Conservation (phyloP, 108 stramenopile species). For the Fragilariopsis cylindrus region DNA sequence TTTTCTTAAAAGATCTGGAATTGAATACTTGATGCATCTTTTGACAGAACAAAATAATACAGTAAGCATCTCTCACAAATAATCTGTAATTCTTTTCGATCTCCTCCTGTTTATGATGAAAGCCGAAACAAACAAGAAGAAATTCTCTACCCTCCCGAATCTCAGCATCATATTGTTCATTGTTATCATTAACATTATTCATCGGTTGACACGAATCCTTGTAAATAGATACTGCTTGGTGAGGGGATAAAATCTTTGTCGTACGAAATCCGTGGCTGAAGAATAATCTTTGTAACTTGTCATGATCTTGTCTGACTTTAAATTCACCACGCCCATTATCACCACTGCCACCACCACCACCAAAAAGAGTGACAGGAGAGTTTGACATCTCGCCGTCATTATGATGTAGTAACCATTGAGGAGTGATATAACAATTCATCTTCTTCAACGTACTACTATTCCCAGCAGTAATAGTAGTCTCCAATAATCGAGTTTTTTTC, state of each 20-base stretch:
- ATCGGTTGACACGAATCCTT: constrained; percentile 35
- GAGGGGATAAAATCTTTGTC: constrained; percentile 47
- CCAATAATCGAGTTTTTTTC: constrained; percentile 5
- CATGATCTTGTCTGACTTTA: constrained; percentile 8
- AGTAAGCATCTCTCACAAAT: constrained; percentile 28
- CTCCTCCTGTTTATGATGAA: constrained; percentile 48
- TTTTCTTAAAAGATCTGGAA: not conserved
- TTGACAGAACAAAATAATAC: constrained; percentile 41
- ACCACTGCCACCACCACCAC: not conserved
- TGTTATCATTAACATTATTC: not conserved
- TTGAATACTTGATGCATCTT: constrained; percentile 29
- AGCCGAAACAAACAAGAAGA: constrained; percentile 45
- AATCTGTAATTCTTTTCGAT: constrained; percentile 34
- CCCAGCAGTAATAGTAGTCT: too few relatives aligned
- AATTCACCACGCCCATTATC: not conserved
- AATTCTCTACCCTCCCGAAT: constrained; percentile 33
- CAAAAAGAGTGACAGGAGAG: not conserved
- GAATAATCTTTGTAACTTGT: constrained; percentile 23
- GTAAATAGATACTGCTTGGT: constrained; percentile 48
- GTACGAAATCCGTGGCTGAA: constrained; percentile 54
- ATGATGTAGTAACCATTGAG: too few relatives aligned
- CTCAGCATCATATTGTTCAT: constrained; percentile 3
- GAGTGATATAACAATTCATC: too few relatives aligned
- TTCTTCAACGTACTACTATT: too few relatives aligned
- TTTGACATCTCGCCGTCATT: too few relatives aligned